Evolutionary conservation across 352 stramenopile genomes (phyloP).

Genomic region (Phytophthora hybrid): DNA sequence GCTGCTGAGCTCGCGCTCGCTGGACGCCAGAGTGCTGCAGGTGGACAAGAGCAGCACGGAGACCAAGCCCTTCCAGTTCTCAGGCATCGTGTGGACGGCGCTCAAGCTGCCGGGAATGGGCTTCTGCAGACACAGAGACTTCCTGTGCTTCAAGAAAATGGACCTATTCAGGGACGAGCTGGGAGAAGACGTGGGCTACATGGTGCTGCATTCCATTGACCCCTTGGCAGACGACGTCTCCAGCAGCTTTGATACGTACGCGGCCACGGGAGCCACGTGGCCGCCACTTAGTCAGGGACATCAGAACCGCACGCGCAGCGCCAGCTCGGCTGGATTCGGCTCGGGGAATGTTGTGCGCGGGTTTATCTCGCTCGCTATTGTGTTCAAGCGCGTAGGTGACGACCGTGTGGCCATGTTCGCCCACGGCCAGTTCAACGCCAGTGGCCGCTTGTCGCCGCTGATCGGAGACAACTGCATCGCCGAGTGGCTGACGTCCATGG

Average conservation of each 20-base stretch:
- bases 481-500: conserved; percentile 65
- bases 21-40: conserved; percentile 71
- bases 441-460: conserved; percentile 58
- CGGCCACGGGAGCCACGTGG: conserved; percentile 36
- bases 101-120: conserved; percentile 60
- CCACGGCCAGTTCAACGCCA: conserved; percentile 71
- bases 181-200: conserved; percentile 71
- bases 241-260: conserved; percentile 28
- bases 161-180: conserved; percentile 61
- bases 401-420: conserved; percentile 75
- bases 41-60: conserved; percentile 73
- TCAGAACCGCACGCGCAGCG: conserved; percentile 24
- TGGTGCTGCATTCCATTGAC: conserved; percentile 80
- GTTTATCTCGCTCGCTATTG: conserved; percentile 66
- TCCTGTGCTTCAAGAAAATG: conserved; percentile 87
- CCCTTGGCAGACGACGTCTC: conserved; percentile 40
- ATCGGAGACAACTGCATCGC: conserved; percentile 68
- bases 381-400: conserved; percentile 69
- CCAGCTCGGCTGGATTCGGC: conserved; percentile 24
- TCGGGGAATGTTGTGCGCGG: conserved; percentile 59
- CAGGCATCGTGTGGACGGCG: conserved; percentile 77
- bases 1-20: conserved; percentile 61
- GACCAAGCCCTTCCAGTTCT: conserved; percentile 72
- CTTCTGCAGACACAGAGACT: conserved; percentile 73
- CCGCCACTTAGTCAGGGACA: conserved; percentile 22